Conservation (phyloP, 208 protist genomes). For the Leishmania amazonensis region DNA sequence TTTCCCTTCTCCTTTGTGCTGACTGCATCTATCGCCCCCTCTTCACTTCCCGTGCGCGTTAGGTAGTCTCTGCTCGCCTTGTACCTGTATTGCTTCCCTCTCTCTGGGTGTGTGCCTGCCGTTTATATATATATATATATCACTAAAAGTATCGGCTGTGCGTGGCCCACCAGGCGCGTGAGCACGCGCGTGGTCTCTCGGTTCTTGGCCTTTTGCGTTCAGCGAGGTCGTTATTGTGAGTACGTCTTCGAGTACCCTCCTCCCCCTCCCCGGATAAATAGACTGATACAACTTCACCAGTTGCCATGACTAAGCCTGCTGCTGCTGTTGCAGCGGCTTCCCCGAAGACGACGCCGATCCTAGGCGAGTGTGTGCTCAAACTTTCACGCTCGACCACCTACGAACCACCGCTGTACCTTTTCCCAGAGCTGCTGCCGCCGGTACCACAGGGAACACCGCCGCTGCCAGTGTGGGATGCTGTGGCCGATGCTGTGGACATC, state of each 20-base stretch:
- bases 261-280: neutral
- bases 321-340: neutral
- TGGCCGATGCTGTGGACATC: constrained; percentile 77
- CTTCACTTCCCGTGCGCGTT: neutral
- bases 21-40: neutral
- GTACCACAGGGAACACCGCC: constrained; percentile 69
- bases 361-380: constrained; percentile 71
- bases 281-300: neutral
- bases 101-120: neutral
- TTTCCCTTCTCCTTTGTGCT: neutral
- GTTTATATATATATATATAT: neutral
- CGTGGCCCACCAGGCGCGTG: neutral
- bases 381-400: constrained; percentile 67
- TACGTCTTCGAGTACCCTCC: neutral
- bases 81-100: constrained; percentile 5
- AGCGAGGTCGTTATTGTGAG: neutral
- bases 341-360: constrained; percentile 16
- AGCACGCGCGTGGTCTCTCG: neutral
- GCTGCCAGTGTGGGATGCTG: constrained; percentile 72
- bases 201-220: neutral
- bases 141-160: too few species aligned
- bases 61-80: neutral
- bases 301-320: neutral
- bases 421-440: constrained; percentile 76
- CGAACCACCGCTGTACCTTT: constrained; percentile 88